Evolutionary conservation across 2,329 filamentous ascomycete species (phyloP), one percentile per base, ranked within the genome.

Genomic region (Westerdykella sp.): DNA sequence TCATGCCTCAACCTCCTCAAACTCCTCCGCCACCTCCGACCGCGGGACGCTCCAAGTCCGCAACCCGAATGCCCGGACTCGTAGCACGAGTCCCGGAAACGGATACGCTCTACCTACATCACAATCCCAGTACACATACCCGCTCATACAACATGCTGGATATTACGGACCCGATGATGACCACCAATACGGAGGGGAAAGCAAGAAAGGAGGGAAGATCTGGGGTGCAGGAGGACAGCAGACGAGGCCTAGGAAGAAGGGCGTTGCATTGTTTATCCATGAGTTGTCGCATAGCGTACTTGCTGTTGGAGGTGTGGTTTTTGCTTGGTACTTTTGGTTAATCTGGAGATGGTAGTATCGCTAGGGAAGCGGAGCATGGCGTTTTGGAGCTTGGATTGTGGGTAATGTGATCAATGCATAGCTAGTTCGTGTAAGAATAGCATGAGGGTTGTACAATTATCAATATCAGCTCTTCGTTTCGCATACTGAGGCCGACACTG

Each of bases 251-350:
- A 62, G 48, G 44, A 60, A 68, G 40, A 70, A 64, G 16, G 61
- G 48, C 0, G 42, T 76, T 2, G 62, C 63, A 1, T 60, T 79
- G 4, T 74, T 85, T 5, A 61, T 70, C 25, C 70, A 73, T 21
- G 84, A 91, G 62, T 67, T 88, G 31, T 75, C 73, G 66, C 75
- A 72, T 7, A 82, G 78, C 36, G 55, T 82, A 14, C 80, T 78
- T 69, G 72, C 77, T 38, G 81, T 89, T 3, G 73, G 73, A 5
- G 79, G 77, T 73, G 76, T 85, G 63, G 80, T 79, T 15, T 63
- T 82, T 36, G 51, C 70, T 12, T 81, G 81, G 62, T 93, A 85
- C 73, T 72, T 73, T 23, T 86, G 81, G 68, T 67, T 91, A 54
- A 73, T 83, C 44, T 80, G 77, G 68, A 74, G 74, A 57, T 82